phyloP scores from a whole-genome alignment of 106 monocot species.

The Apostasia shenzhenica region DNA sequence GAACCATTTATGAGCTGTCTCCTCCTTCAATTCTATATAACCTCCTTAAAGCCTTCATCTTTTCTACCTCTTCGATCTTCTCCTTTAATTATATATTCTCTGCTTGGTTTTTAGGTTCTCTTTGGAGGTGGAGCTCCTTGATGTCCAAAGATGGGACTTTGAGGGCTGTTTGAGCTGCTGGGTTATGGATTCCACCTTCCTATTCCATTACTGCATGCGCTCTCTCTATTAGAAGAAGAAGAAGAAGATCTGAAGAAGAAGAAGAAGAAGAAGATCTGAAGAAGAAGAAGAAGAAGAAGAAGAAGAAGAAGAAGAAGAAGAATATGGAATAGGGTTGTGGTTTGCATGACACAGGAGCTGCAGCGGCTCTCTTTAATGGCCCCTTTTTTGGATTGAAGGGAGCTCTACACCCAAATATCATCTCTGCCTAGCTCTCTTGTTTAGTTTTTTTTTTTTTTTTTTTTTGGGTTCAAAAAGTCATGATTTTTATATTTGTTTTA shows the following conservation, averaged over 20 bases:
- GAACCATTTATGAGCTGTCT: background rate
- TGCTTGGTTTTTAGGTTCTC: background rate
- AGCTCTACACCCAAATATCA: slow-evolving; percentile 27
- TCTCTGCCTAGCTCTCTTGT: background rate
- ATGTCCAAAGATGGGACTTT: slow-evolving; percentile 33
- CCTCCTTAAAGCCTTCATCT: background rate
- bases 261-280: background rate
- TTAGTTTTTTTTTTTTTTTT: too few species aligned
- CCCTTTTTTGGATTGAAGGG: slow-evolving; percentile 62
- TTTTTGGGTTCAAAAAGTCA: too few species aligned
- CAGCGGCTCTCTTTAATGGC: slow-evolving; percentile 13
- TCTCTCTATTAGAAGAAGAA: background rate
- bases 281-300: background rate
- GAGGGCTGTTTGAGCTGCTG: slow-evolving; percentile 33
- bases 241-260: background rate
- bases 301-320: background rate
- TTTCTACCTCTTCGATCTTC: background rate
- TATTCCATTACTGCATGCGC: slow-evolving; percentile 17
- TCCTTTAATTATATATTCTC: background rate
- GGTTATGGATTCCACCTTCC: slow-evolving; percentile 46
- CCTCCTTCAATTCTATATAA: background rate
- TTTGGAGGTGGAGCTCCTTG: slow-evolving; percentile 28
- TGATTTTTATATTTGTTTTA: too few species aligned
- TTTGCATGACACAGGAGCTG: slow-evolving; percentile 43
- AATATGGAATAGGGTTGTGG: background rate